Evolutionary conservation across 257 asterid genomes (phyloP).

Genomic region (Lycium ferocissimum): DNA sequence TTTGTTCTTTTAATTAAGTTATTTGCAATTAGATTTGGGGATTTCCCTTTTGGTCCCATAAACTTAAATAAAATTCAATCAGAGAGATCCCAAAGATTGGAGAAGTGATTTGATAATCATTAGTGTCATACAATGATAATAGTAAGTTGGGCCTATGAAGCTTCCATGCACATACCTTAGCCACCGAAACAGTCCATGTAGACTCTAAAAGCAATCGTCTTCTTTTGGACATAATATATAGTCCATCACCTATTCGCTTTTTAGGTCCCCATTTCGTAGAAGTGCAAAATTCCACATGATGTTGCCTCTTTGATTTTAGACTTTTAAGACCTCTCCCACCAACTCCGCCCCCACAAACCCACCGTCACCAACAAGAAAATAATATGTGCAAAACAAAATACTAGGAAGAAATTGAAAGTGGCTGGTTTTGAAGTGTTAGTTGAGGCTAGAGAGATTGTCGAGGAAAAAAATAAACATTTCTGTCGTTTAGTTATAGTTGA

Average conservation of each 20-base stretch:
- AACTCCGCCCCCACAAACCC: conserved; percentile 31
- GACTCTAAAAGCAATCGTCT: not conserved
- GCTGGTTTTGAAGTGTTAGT: not conserved
- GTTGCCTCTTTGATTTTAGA: conserved; percentile 20
- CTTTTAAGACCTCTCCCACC: conserved; percentile 24
- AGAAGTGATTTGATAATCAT: not conserved
- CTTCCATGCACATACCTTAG: conserved; percentile 6
- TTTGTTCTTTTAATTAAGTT: not conserved
- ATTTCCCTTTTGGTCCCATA: not conserved
- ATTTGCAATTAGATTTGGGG: not conserved
- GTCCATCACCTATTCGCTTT: conserved; percentile 1
- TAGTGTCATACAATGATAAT: not conserved
- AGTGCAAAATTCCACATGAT: conserved; percentile 19
- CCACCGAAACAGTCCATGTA: conserved; percentile 8
- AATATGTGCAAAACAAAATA: not conserved
- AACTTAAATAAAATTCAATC: not conserved
- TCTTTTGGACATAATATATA: not conserved
- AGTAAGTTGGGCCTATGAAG: not conserved
- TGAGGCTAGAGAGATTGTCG: no score
- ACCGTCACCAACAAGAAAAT: conserved; percentile 5
- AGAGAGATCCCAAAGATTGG: not conserved
- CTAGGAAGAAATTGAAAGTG: not conserved
- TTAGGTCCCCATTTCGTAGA: not conserved
- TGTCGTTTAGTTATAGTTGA: no score
- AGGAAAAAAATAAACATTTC: no score